Percentiles rank a stretch among this genome's conserved stretches.
These are phyloP conservation scores for Suillus fuscotomentosus DNA, from an alignment of 768 basidiomycete species.

Conservation along the genomic window DNA sequence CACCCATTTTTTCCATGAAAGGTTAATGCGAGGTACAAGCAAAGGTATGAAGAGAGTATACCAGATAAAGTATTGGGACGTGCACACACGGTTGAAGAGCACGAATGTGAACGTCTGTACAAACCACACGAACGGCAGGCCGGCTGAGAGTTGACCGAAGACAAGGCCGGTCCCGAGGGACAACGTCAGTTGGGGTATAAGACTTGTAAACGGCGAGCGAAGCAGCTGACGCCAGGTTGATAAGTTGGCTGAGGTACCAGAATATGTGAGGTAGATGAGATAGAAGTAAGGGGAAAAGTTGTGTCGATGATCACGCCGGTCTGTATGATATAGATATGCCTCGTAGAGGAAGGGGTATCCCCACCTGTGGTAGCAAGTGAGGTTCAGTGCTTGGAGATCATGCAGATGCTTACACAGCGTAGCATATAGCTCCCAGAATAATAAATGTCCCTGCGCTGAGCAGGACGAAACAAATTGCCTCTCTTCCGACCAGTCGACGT, in stretches of 20 bases:
- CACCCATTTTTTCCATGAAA: constrained; percentile 44
- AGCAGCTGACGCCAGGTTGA: constrained; percentile 43
- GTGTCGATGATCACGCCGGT: constrained; percentile 92
- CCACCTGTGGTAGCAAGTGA: constrained; percentile 59
- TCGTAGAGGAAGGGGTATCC: constrained; percentile 90
- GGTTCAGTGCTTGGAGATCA: background rate
- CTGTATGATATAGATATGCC: constrained; percentile 90
- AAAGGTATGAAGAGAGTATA: constrained; percentile 88
- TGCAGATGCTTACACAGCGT: constrained; percentile 61
- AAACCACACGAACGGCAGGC: constrained; percentile 85
- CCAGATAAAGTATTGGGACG: constrained; percentile 98
- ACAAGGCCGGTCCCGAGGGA: constrained; percentile 72
- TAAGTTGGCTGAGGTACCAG: constrained; percentile 28
- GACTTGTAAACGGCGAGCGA: constrained; percentile 76
- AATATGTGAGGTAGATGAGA: constrained; percentile 86
- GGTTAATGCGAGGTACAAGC: constrained; percentile 62
- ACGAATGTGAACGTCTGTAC: constrained; percentile 90
- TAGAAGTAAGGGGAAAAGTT: constrained; percentile 99
- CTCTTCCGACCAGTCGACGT: constrained; percentile 43
- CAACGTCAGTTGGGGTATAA: constrained; percentile 79
- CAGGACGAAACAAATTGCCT: constrained; percentile 62
- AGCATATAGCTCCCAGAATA: constrained; percentile 60
- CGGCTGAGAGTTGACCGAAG: constrained; percentile 53
- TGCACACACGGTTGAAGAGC: constrained; percentile 98
- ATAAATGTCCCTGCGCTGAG: constrained; percentile 71